Evolutionary conservation across 176 grass and related monocot species (phyloP).

Genomic region (Hsuehochloa calcarea): DNA sequence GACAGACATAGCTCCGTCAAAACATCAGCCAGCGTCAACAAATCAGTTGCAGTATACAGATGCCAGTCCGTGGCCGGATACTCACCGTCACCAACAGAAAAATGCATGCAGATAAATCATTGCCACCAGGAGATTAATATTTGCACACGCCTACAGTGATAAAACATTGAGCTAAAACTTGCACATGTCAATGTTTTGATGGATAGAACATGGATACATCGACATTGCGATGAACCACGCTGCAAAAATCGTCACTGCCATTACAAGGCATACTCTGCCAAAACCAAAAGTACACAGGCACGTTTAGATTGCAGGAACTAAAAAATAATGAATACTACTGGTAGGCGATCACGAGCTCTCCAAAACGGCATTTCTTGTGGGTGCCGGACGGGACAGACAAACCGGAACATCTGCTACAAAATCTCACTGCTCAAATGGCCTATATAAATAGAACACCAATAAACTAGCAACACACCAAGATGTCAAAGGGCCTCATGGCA

Average conservation of each 20-base stretch:
- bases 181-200: not conserved
- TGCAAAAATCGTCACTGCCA: not conserved
- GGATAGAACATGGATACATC: not conserved
- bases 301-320: not conserved
- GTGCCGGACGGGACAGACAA: not conserved
- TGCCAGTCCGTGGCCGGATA: not conserved
- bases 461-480: conserved; percentile 37
- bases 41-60: not conserved
- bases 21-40: not conserved
- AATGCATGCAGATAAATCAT: not conserved
- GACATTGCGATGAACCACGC: not conserved
- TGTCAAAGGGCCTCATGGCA: conserved; percentile 2
- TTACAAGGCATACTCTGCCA: not conserved
- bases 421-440: conserved; percentile 26
- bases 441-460: conserved; percentile 42
- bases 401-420: conserved; percentile 10
- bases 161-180: not conserved
- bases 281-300: not conserved
- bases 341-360: not conserved
- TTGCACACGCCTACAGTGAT: not conserved
- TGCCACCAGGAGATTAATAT: not conserved
- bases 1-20: not conserved
- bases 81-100: not conserved
- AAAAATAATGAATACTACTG: not conserved
- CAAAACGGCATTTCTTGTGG: not conserved